Evolutionary conservation across 192 early-diverging fungal genomes (phyloP).

Genomic region (Coemansia sp.): DNA sequence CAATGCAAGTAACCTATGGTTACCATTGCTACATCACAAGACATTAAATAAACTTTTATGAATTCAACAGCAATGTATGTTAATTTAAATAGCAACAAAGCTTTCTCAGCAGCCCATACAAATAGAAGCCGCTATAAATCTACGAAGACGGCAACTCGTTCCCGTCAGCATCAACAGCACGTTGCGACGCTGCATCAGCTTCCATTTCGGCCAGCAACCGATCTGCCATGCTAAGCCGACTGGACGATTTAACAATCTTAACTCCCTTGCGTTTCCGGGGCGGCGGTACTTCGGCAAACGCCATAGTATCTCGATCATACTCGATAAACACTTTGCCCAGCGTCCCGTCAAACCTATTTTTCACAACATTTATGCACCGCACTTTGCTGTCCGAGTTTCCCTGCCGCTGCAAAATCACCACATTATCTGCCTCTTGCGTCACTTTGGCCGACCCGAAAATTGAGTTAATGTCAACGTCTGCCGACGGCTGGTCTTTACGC

Average conservation of each 20-base stretch:
- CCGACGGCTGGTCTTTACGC: constrained; percentile 61
- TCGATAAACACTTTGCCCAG: constrained; percentile 59
- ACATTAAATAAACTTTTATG: too few relatives aligned
- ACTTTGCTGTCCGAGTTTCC: constrained; percentile 40
- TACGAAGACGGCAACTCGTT: too few relatives aligned
- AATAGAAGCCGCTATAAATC: too few relatives aligned
- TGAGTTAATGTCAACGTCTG: constrained; percentile 65
- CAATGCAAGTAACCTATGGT: too few relatives aligned
- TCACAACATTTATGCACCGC: constrained; percentile 62
- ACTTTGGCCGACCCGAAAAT: constrained; percentile 74
- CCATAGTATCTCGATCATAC: constrained; percentile 36
- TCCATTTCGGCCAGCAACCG: constrained; percentile 24
- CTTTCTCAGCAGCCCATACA: neutral
- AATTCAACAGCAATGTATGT: neutral
- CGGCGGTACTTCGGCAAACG: constrained; percentile 41
- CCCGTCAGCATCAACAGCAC: too few relatives aligned
- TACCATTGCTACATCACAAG: too few relatives aligned
- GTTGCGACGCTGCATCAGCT: neutral
- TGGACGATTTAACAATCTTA: constrained; percentile 29
- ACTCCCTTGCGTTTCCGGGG: constrained; percentile 42
- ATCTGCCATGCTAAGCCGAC: constrained; percentile 38
- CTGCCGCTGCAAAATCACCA: constrained; percentile 63
- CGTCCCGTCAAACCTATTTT: constrained; percentile 74
- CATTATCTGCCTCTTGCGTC: constrained; percentile 77
- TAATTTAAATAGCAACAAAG: neutral